Evolutionary conservation across 768 basidiomycete species (phyloP), one percentile per base, ranked within the genome.

Genomic region (Tricholoma hemisulphureum): DNA sequence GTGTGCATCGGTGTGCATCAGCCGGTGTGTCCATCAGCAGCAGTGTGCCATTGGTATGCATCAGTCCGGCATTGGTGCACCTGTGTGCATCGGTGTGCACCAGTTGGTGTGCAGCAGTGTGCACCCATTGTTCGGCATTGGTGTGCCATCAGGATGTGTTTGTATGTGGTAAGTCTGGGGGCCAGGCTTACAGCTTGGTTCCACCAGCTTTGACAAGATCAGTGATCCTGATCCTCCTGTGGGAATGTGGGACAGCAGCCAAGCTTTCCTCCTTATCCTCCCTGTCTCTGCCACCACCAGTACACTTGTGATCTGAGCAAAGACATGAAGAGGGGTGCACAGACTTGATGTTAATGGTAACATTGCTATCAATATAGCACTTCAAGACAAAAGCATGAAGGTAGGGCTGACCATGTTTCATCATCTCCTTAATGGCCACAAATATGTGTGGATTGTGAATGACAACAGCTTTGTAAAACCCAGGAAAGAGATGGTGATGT

Each of bases 391-490:
- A 98, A 26, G 95, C 96, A 52, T 95, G 96, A 57, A 99, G 83
- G 72, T 99, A 98, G 0, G 95, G 95, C 69, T 98, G 96, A 0
- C 95, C 95, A 39, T 93, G 93, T 64, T 89, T 89, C 84, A 96
- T 92, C 86, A 96, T 92, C 69, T 97, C 95, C 74, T 94, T 92
- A 68, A 99, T 91, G 13, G 95, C 93, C 7, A 87, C 85, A 34
- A 98, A 94, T 28, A 99, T 96, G 0, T 85, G 82, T 0, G 93
- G 93, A 63, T 98, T 91, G 20, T 88, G 84, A 52, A 99, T 83
- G 57, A 98, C 94, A 51, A 98, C 95, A 2, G 95, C 96, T 71
- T 98, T 97, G 82, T 98, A 98, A 73, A 98, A 97, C 28, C 95
- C 94, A 4, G 96, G 96, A 76, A 98, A 98, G 46, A 98, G 86